phyloP scores from a whole-genome alignment of 345 rosid genomes.

The Citrus unshiu region DNA sequence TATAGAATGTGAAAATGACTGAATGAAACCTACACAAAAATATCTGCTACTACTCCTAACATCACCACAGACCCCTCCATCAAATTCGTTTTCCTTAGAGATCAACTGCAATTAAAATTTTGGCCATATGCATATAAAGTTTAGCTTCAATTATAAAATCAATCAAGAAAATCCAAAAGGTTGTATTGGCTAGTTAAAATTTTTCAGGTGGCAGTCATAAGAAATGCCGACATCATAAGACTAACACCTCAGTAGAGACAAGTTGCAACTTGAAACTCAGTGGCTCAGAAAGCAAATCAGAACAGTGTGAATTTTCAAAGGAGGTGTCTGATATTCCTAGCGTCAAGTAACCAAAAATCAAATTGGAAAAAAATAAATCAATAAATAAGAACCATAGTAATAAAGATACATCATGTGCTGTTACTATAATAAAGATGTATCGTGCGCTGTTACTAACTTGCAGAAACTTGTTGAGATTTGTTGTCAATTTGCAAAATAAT shows the following conservation, averaged over 20 bases:
- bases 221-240: not conserved
- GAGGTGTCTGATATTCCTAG: not conserved
- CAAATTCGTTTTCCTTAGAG: not conserved
- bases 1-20: not conserved
- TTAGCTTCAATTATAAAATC: not conserved
- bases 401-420: not conserved
- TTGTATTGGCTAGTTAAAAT: no score
- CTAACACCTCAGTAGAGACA: not conserved
- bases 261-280: not conserved
- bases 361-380: not conserved
- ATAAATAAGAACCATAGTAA: not conserved
- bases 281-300: not conserved
- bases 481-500: constrained; percentile 86
- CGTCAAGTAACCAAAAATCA: not conserved
- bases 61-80: not conserved
- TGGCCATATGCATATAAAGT: not conserved
- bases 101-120: constrained; percentile 1
- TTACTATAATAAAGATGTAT: constrained; percentile 11
- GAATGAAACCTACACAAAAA: not conserved
- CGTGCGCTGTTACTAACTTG: constrained; percentile 49
- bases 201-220: not conserved
- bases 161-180: not conserved
- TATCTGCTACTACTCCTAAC: not conserved
- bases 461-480: constrained; percentile 85
- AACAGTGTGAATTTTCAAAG: not conserved